A percentile compares a stretch with the other conserved stretches of the same genome.
Evolutionary conservation across 2,329 filamentous ascomycete genomes (phyloP).

Genomic region (Cladosporium sp.): DNA sequence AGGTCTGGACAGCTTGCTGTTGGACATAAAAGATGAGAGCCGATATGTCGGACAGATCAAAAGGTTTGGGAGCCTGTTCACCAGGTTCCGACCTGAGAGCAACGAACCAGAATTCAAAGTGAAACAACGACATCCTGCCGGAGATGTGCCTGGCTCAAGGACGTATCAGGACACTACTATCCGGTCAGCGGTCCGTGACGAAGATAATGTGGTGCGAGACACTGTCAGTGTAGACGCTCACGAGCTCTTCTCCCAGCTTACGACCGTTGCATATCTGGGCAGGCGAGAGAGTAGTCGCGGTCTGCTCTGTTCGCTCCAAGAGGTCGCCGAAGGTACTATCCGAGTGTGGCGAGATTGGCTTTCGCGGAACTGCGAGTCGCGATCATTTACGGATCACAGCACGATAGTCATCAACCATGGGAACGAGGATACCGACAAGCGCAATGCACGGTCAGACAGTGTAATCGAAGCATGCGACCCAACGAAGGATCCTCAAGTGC

Average conservation of each 20-base stretch:
- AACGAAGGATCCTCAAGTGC: slow-evolving; percentile 40
- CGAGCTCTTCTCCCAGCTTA: slow-evolving; percentile 72
- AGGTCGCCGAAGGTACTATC: slow-evolving; percentile 63
- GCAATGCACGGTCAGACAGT: background rate
- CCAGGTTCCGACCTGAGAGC: slow-evolving; percentile 63
- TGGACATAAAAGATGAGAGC: slow-evolving; percentile 34
- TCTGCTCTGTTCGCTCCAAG: slow-evolving; percentile 61
- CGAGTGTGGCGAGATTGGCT: slow-evolving; percentile 73
- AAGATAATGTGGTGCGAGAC: slow-evolving; percentile 47
- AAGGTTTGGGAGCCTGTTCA: slow-evolving; percentile 59
- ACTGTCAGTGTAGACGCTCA: slow-evolving; percentile 62
- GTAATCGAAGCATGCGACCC: slow-evolving; percentile 15
- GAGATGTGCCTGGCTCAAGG: slow-evolving; percentile 45
- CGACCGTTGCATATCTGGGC: slow-evolving; percentile 63
- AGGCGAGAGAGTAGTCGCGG: slow-evolving; percentile 59
- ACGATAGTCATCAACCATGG: slow-evolving; percentile 23
- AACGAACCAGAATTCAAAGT: slow-evolving; percentile 46
- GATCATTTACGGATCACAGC: slow-evolving; percentile 26
- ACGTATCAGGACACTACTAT: slow-evolving; percentile 30
- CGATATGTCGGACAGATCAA: slow-evolving; percentile 40
- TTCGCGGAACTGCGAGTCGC: slow-evolving; percentile 39
- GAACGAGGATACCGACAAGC: slow-evolving; percentile 17
- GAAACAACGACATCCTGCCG: slow-evolving; percentile 40
- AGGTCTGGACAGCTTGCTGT: slow-evolving; percentile 44
- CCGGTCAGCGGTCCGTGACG: slow-evolving; percentile 9